Evolutionary conservation across 2,329 filamentous ascomycete species (phyloP), one percentile per base, ranked within the genome.

Genomic region (Blumeria graminis): DNA sequence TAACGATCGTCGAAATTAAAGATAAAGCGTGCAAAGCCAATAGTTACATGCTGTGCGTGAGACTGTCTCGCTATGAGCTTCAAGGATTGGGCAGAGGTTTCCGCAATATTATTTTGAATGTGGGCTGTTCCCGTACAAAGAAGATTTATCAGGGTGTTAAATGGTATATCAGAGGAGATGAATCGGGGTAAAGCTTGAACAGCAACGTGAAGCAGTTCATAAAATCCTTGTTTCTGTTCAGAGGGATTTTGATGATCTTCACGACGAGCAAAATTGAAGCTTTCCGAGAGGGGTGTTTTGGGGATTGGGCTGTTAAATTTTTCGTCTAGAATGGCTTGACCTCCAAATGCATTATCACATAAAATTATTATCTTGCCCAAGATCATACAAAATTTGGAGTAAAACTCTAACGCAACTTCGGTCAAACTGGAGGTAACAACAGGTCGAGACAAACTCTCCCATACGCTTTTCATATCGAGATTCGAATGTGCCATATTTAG

Each of bases 1-100:
- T 98, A 98, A 28, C 89, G 81, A 62, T 94, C 89, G 67, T 98
- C 93, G 67, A 96, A 98, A 62, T 92, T 94, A 71, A 98, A 98
- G 56, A 98, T 98, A 69, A 96, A 98, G 32, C 89, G 77, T 39
- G 92, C 86, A 69, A 98, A 98, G 0, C 92, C 90, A 69, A 93
- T 94, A 0, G 89, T 94, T 3, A 98, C 92, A 67, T 92, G 86
- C 62, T 98, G 88, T 0, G 92, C 89, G 69, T 94, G 85, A 7
- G 84, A 86, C 65, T 98, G 92, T 35, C 86, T 78, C 10, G 93
- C 92, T 63, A 98, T 98, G 0, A 90, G 90, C 67, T 95, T 96
- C 14, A 98, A 70, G 1, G 92, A 95, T 62, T 89, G 84, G 3
- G 88, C 86, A 1, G 93, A 96, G 0, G 92, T 95, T 46, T 80